Base-by-base conservation (phyloP, 306 rosid genomes). In the Lathyrus aphaca region DNA sequence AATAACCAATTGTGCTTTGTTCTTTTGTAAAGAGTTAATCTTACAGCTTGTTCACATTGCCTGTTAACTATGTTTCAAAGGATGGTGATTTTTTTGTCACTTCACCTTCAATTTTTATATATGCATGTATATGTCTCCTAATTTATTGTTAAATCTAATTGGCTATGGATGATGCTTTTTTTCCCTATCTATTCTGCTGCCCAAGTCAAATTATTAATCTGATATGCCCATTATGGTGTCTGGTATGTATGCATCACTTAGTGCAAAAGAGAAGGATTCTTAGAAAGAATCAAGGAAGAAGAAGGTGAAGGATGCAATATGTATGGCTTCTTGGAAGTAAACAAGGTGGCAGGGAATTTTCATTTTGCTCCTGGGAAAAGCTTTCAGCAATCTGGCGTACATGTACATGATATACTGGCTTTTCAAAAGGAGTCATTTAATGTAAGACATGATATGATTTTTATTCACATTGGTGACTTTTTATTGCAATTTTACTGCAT, bases 291-390 rank as follows among this genome's bases (percentile, higher is more conserved):
- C 83, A 95, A 91, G 86, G 97, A 95, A 7, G 97, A 95, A 82
- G 97, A 89, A 5, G 96, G 99, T 27, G 99, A 95, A 86, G 99
- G 97, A 17, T 95, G 97, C 76, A 95, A 94, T 80, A 79, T 91
- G 7, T 91, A 94, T 83, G 99, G 99, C 11, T 91, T 88, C 80
- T 79, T 94, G 83, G 96, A 94, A 83, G 96, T 94, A 66, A 95
- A 95, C 77, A 95, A 95, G 82, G 97, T 95, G 48, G 99, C 97
- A 6, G 97, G 99, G 65, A 95, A 91, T 83, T 95, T 95, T 67
- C 99, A 95, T 79, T 91, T 95, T 84, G 97, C 97, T 61, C 96
- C 95, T 63, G 99, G 97, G 75, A 95, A 95, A 86, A 95, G 99
- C 78, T 95, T 95, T 79, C 97, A 95, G 74, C 97, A 95, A 79